Base-by-base conservation (phyloP, 2,329 filamentous ascomycete species). In the Cladosporium phlei region DNA sequence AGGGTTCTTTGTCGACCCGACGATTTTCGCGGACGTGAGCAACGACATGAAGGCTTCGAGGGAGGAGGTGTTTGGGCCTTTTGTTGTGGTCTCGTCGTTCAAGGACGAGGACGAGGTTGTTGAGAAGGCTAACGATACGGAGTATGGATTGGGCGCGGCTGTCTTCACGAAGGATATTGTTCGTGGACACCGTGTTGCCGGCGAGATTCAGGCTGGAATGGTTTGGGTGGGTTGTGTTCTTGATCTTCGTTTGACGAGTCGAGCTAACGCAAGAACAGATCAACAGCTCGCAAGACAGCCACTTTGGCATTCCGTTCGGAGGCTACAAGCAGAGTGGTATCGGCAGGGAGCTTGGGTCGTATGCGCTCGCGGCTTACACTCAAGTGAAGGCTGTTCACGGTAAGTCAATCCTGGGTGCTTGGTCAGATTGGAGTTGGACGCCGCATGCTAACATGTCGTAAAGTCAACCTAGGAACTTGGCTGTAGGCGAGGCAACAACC, bases 11-110 rank as follows among this genome's bases (percentile, higher is more conserved):
- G 76, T 85, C 47, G 62, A 71, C 39, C 78, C 78, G 0, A 82
- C 78, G 4, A 70, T 81, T 52, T 79, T 81, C 64, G 74, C 73
- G 7, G 66, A 78, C 46, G 77, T 80, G 24, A 78, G 71, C 51
- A 71, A 77, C 48, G 59, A 69, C 54, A 80, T 79, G 75, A 69
- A 65, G 47, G 73, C 83, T 40, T 76, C 75, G 63, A 72, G 74
- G 16, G 78, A 83, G 52, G 80, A 84, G 50, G 72, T 83, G 1
- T 85, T 85, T 51, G 80, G 81, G 0, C 80, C 81, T 0, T 80
- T 85, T 3, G 75, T 79, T 0, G 74, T 73, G 19, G 74, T 84
- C 52, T 73, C 73, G 44, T 72, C 69, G 0, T 82, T 82, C 64
- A 75, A 77, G 16, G 38, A 39, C 17, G 49, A 48, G 24, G 34